Evolutionary conservation across 805 yeast species (phyloP).

Genomic region (Barnettozyma sucrosica): DNA sequence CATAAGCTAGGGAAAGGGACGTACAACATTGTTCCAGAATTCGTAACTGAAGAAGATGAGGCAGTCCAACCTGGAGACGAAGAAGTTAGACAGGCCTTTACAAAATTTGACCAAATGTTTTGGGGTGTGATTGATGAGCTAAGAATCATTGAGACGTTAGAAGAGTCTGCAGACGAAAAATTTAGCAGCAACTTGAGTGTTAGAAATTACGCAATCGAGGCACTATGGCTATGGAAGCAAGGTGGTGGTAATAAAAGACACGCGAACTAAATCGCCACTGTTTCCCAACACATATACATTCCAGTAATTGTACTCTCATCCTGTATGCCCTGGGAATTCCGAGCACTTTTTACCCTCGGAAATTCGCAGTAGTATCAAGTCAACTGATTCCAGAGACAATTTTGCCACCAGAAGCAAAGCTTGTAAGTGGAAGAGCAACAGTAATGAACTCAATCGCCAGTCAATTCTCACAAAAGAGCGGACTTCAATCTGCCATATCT

Average conservation of each 20-base stretch:
- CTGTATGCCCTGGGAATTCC: neutral
- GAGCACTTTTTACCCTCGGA: neutral
- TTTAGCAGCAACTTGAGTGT: constrained; percentile 65
- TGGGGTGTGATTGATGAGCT: constrained; percentile 68
- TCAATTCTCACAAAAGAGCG: constrained; percentile 18
- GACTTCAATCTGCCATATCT: constrained; percentile 14
- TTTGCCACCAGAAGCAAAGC: neutral
- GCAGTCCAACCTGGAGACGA: constrained; percentile 31
- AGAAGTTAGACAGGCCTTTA: constrained; percentile 25
- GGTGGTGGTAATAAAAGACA: constrained; percentile 36
- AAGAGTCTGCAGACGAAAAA: constrained; percentile 62
- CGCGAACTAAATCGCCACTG: constrained; percentile 12
- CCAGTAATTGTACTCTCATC: too few relatives aligned
- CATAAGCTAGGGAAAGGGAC: constrained; percentile 69
- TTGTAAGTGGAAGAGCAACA: neutral
- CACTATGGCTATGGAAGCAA: constrained; percentile 80
- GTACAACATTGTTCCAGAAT: constrained; percentile 46
- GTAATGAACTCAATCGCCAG: constrained; percentile 23
- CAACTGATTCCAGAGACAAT: neutral
- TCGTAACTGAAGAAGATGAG: constrained; percentile 26
- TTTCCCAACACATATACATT: neutral
- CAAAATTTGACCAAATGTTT: constrained; percentile 38
- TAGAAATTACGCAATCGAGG: constrained; percentile 79
- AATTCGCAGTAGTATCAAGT: too few relatives aligned
- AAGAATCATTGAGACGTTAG: constrained; percentile 57